Evolutionary conservation across 1,139 yeast species (phyloP).

Genomic region (Pichia sp.): DNA sequence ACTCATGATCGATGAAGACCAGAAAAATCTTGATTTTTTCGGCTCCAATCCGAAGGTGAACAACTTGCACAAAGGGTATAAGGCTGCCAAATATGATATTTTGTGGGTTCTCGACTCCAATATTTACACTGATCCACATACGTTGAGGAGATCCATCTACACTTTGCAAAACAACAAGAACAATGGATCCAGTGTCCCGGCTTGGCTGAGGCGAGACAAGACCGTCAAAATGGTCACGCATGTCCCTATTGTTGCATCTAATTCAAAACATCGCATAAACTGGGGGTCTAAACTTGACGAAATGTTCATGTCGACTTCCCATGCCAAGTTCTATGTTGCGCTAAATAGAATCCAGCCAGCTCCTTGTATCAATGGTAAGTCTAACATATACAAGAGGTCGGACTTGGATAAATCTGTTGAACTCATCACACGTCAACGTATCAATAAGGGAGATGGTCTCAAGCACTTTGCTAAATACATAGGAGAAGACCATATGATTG

Average conservation of each 20-base stretch:
- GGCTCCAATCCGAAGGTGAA: constrained; percentile 92
- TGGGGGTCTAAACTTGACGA: constrained; percentile 78
- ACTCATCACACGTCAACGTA: constrained; percentile 23
- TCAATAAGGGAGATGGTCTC: constrained; percentile 46
- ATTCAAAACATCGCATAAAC: constrained; percentile 22
- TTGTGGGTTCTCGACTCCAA: constrained; percentile 88
- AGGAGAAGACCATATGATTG: constrained; percentile 93
- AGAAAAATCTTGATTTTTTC: constrained; percentile 41
- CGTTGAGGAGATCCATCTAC: constrained; percentile 61
- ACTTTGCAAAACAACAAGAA: constrained; percentile 32
- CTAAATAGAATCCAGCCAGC: constrained; percentile 74
- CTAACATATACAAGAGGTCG: constrained; percentile 69
- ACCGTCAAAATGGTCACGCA: constrained; percentile 76
- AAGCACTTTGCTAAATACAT: constrained; percentile 74
- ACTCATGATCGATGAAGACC: constrained; percentile 43
- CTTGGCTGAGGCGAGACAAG: constrained; percentile 24
- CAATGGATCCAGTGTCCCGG: constrained; percentile 8
- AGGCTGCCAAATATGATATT: constrained; percentile 62
- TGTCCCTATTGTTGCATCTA: constrained; percentile 37
- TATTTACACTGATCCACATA: constrained; percentile 70
- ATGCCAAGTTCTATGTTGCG: constrained; percentile 77
- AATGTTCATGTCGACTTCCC: constrained; percentile 79
- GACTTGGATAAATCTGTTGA: constrained; percentile 65
- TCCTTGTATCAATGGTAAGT: constrained; percentile 92
- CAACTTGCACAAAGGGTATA: constrained; percentile 75